These are phyloP conservation scores for Penicillium sumatraense DNA, from an alignment of 2,329 filamentous ascomycete species.

Conservation along the genomic window DNA sequence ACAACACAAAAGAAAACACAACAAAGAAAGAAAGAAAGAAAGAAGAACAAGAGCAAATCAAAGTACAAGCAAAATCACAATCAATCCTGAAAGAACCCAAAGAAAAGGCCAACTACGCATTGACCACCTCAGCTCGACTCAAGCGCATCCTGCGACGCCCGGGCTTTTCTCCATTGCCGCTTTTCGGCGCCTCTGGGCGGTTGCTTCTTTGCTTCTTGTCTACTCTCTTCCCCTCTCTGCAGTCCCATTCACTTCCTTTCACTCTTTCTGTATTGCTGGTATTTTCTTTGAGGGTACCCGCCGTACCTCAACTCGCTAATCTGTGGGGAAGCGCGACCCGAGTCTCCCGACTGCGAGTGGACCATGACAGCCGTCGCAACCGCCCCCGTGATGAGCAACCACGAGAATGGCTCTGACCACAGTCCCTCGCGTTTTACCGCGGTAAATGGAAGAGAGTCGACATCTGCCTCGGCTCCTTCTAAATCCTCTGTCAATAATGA, in stretches of 20 bases:
- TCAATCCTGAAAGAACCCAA: background rate
- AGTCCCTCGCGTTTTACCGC: conserved; percentile 52
- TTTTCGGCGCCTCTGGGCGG: conserved; percentile 4
- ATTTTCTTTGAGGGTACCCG: too few relatives aligned
- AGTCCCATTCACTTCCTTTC: background rate
- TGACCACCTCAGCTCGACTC: conserved; percentile 3
- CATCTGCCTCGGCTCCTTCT: conserved; percentile 12
- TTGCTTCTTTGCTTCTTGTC: background rate
- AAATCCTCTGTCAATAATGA: conserved; percentile 1
- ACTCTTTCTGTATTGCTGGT: background rate
- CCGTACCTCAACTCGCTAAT: too few relatives aligned
- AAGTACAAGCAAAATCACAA: too few relatives aligned
- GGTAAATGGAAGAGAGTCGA: conserved; percentile 47
- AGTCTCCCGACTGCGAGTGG: background rate
- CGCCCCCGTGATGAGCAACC: conserved; percentile 37
- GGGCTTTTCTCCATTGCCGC: background rate
- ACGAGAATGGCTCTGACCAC: conserved; percentile 43
- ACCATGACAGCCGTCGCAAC: conserved; percentile 43
- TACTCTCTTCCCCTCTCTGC: background rate
- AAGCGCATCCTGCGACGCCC: conserved; percentile 4
- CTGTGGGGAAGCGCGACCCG: background rate
- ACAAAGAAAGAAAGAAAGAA: background rate
- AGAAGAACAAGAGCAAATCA: background rate
- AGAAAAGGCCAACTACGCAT: background rate
- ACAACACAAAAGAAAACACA: background rate